phyloP scores from a whole-genome alignment of 495 filamentous ascomycete genomes.

The Penicillium tannophilum region DNA sequence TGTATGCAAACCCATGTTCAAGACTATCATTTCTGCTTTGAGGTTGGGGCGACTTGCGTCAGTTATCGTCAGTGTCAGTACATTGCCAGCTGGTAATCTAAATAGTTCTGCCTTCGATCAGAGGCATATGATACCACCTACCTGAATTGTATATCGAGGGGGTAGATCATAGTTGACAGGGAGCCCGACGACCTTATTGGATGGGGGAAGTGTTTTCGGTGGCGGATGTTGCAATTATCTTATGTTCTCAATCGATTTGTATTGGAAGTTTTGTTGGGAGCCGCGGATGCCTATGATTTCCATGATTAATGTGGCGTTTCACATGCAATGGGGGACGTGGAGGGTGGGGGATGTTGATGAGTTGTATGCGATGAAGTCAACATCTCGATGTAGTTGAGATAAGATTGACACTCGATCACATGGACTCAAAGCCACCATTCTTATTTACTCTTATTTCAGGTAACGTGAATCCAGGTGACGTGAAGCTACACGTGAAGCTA shows the following conservation, averaged over 20 bases:
- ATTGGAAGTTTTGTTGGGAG: neutral
- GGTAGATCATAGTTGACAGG: slow-evolving; percentile 7
- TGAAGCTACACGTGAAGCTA: slow-evolving; percentile 2
- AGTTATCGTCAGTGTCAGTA: neutral
- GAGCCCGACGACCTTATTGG: neutral
- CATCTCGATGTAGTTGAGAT: slow-evolving; percentile 15
- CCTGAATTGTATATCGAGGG: slow-evolving; percentile 9
- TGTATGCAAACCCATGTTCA: neutral
- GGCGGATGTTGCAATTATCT: neutral
- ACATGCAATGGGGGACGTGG: slow-evolving; percentile 15
- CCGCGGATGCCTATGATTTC: slow-evolving; percentile 21
- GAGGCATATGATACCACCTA: slow-evolving; percentile 6
- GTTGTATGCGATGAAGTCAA: neutral
- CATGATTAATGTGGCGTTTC: slow-evolving; percentile 3
- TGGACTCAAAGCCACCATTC: slow-evolving; percentile 16
- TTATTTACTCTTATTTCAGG: slow-evolving; percentile 12
- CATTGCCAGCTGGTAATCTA: neutral
- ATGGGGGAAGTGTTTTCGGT: neutral
- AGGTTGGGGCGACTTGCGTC: slow-evolving; percentile 17
- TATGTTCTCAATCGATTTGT: neutral
- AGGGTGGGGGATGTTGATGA: neutral
- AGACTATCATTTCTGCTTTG: slow-evolving; percentile 5
- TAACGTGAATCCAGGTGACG: slow-evolving; percentile 12
- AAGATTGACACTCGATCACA: slow-evolving; percentile 21
- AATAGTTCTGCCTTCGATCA: neutral